Base-by-base conservation (phyloP, 1,284 basidiomycete species). In the Flammula alnicola region DNA sequence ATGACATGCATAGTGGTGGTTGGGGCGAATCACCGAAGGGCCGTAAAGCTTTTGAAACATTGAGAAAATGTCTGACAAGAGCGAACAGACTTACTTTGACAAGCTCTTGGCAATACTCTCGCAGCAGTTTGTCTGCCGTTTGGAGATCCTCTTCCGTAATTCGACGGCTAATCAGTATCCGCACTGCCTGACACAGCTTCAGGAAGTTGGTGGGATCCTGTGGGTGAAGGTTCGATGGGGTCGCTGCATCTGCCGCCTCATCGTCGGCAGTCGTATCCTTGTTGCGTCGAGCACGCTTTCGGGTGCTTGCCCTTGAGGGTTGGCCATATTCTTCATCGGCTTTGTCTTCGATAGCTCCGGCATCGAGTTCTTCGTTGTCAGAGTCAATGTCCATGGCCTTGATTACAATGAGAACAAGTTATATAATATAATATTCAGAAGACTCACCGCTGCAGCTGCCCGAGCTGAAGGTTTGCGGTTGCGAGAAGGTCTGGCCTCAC, bases 1-100 rank as follows among this genome's bases (percentile, higher is more conserved):
- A 32, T 52, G 51, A 22, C 23, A 44, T 1, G 30, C n/a, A n/a
- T 52, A 52, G 35, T 47, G 51, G 26, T 52, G 45, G 19, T 52
- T 52, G 1, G 51, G 51, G 14, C 33, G 3, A 19, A 44, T 36
- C 53, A 49, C 40, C 1, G 16, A 20, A 8, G 47, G 47, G 2
- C 47, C 47, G n/a, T 49, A 49, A 11, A 49, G 32, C 47, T n/a
- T n/a, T n/a, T n/a, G n/a, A n/a, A n/a, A n/a, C n/a, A n/a, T 49
- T 12, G n/a, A 42, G 22, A 25, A 2, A 20, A 25, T 43, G 22
- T 33, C 8, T 12, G n/a, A 22, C 22, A 20, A 12, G 5, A 19
- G 6, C 4, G 3, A 16, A 32, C 7, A 30, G 32, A 42, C 22
- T 8, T 37, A 49, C 47, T 8, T 42, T 12, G 7, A 49, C 29